Evolutionary conservation across 768 basidiomycete species (phyloP), one percentile per base, ranked within the genome.

Genomic region (Auricularia sp.): DNA sequence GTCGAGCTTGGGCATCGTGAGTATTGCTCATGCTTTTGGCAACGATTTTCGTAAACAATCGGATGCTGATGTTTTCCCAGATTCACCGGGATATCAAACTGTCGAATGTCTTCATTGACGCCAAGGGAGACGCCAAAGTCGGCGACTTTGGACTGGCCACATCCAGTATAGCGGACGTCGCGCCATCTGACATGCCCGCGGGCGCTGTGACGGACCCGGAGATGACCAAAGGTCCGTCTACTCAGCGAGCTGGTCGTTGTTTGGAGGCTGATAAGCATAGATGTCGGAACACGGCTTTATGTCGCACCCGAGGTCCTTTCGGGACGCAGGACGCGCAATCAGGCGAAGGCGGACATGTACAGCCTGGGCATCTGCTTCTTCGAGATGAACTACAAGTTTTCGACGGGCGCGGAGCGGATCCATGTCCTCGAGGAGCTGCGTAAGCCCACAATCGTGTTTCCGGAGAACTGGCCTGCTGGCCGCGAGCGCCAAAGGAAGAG

Each of bases 351-450:
- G 0, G 95, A 98, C 70, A 87, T 98, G 83, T 98, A 95, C 72
- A 93, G 92, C 73, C 82, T 96, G 10, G 95, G 94, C 91, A 87
- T 98, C 68, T 94, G 97, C 14, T 97, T 97, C 75, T 97, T 98
- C 70, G 95, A 98, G 77, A 96, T 97, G 93, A 94, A 92, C 73
- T 91, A 87, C 74, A 70, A 77, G 18, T 93, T 97, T 75, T 77
- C 83, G 11, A 97, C 94, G 0, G 86, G 84, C 1, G 81, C 90
- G 21, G 94, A 98, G 71, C 85, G 94, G 23, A 89, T 90, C 44
- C 85, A 82, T 1, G 92, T 94, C 23, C 80, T 98, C 0, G 89
- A 90, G 68, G 84, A 87, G 61, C 71, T 97, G 35, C 78, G 95
- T 33, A 87, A 84, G 69, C 86, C 87, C 0, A 76, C 80, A 16